These are phyloP conservation scores for Microstegium vimineum DNA, from an alignment of 176 grass and related monocot genomes.

Conservation along the genomic window DNA sequence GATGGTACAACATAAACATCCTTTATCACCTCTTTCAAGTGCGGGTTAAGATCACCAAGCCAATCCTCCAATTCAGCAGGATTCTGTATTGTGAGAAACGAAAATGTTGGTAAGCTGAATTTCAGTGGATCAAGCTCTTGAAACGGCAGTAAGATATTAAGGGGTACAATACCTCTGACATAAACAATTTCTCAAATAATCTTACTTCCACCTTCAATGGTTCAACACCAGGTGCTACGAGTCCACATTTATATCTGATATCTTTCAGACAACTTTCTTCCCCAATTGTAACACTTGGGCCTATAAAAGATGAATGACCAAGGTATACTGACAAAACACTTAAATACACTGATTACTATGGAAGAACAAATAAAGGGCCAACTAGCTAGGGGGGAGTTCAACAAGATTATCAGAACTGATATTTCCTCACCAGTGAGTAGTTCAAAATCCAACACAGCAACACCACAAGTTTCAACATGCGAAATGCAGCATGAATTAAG, in stretches of 20 bases:
- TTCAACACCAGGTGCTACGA: slow-evolving; percentile 71
- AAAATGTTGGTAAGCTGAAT: neutral
- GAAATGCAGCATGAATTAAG: neutral
- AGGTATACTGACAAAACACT: too few relatives aligned
- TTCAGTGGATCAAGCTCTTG: neutral
- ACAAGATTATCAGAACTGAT: too few relatives aligned
- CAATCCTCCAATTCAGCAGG: slow-evolving; percentile 85
- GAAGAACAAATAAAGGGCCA: too few relatives aligned
- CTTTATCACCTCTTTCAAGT: slow-evolving; percentile 84
- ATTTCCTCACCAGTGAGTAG: neutral
- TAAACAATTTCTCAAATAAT: slow-evolving; percentile 85
- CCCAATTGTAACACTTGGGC: too few relatives aligned
- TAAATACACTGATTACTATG: too few relatives aligned
- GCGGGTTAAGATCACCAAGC: slow-evolving; percentile 73
- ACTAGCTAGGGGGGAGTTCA: too few relatives aligned
- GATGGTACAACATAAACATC: slow-evolving; percentile 66
- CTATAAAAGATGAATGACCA: too few relatives aligned
- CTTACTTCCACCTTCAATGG: slow-evolving; percentile 86
- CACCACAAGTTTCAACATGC: too few relatives aligned
- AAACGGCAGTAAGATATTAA: neutral
- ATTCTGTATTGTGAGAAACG: slow-evolving; percentile 54
- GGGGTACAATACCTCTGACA: slow-evolving; percentile 58
- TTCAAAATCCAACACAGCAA: neutral
- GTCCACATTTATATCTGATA: neutral
- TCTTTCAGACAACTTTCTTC: too few relatives aligned